Evolutionary conservation across 164 flowering plant species (phyloP).

Genomic region (Magnolia kwangsiensis): DNA sequence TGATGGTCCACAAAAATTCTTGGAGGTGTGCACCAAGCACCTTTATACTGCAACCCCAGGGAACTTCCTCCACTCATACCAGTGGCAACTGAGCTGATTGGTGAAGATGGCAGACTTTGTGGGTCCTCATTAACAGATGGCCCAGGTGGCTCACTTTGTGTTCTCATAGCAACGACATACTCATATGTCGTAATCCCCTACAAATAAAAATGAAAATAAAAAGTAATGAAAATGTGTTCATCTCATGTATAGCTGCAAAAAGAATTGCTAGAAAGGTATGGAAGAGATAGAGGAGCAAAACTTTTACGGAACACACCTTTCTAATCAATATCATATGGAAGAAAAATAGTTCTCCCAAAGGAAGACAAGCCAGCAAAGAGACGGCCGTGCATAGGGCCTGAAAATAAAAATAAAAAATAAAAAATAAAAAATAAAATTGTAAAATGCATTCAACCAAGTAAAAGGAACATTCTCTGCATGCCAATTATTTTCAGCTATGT

Average conservation of each 20-base stretch:
- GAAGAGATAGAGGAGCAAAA: not conserved
- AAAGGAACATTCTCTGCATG: not conserved
- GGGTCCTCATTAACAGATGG: slow-evolving; percentile 79
- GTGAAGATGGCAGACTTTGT: slow-evolving; percentile 83
- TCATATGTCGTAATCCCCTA: slow-evolving; percentile 95
- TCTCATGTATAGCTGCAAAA: not conserved
- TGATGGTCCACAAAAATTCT: slow-evolving; percentile 91
- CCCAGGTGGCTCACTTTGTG: slow-evolving; percentile 89
- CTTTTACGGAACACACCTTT: slow-evolving; percentile 42
- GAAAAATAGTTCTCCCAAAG: slow-evolving; percentile 80
- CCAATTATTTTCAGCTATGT: not conserved
- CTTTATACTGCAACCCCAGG: slow-evolving; percentile 80
- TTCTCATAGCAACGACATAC: slow-evolving; percentile 93
- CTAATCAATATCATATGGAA: slow-evolving; percentile 78
- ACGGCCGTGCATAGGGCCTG: slow-evolving; percentile 77
- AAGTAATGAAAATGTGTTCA: not conserved
- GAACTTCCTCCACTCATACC: slow-evolving; percentile 89
- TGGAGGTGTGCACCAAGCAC: slow-evolving; percentile 97
- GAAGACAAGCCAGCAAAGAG: slow-evolving; percentile 69
- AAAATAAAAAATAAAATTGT: not conserved
- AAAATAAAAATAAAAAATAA: slow-evolving; percentile 12
- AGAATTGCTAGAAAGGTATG: not conserved
- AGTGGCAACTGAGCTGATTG: slow-evolving; percentile 79
- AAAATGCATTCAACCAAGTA: not conserved
- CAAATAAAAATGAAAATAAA: slow-evolving; percentile 1